Base-by-base conservation (phyloP, 495 filamentous ascomycete species). In the Neurospora sp. region DNA sequence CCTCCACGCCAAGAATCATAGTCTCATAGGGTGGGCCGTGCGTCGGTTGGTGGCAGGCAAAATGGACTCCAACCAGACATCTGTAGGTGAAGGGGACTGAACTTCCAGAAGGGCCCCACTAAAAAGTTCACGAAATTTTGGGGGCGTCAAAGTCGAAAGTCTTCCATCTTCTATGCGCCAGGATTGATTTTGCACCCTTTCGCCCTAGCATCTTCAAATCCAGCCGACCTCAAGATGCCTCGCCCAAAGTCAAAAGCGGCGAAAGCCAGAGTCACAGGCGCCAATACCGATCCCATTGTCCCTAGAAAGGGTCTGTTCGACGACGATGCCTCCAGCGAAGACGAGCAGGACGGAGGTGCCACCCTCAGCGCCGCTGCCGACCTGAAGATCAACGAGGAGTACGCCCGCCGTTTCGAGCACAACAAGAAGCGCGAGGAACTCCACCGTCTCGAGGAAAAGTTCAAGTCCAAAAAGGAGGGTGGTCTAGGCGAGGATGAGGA, bases 371-470 rank as follows among this genome's bases (percentile, higher is more conserved):
- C 85, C 48, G 77, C 82, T 38, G 75, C 86, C 42, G 83, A 79
- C 38, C 88, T 97, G 82, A 94, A 92, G 78, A 90, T 99, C 84
- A 99, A 99, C 81, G 86, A 92, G 78, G 93, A 95, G 71, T 99
- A 91, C 80, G 96, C 96, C 72, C 88, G 89, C 76, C 86, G 93
- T 44, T 98, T 98, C 77, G 94, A 98, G 81, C 86, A 97, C 80
- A 99, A 99, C 84, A 97, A 98, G 85, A 96, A 95, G 84, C 89
- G 96, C 38, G 94, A 96, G 82, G 96, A 99, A 79, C 85, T 91
- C 71, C 89, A 92, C n/a, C 87, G 90, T 78, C 93, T 98, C 80
- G 92, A 97, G 81, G 89, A 94, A 69, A 97, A 96, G 81, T 93
- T 93, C 81, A 91, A 91, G 76, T 88, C 89, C n/a, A 82, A 81